Conservation (phyloP, 176 grass and related monocot genomes). For the Avena sativa region DNA sequence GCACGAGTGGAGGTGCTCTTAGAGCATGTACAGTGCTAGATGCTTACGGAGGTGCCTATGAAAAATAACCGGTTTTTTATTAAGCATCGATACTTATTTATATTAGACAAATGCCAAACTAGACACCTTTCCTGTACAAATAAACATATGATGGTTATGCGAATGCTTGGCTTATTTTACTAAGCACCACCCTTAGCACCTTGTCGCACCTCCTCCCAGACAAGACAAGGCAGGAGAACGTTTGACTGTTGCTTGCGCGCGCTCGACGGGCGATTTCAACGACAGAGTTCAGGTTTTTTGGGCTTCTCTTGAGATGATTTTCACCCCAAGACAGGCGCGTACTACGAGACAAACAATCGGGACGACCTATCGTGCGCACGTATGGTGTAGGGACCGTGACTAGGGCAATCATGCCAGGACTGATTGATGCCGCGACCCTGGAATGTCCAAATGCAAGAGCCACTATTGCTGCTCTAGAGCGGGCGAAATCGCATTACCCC, state of each 20-base stretch:
- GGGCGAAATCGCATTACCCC: not conserved
- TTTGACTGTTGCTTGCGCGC: not conserved
- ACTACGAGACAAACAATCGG: too few relatives aligned
- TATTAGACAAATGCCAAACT: too few relatives aligned
- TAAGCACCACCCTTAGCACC: too few relatives aligned
- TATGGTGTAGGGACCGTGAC: not conserved
- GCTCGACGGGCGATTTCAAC: not conserved
- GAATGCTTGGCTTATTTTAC: too few relatives aligned
- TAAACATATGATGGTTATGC: too few relatives aligned
- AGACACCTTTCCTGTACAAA: too few relatives aligned
- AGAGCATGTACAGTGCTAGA: too few relatives aligned
- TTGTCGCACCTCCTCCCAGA: not conserved
- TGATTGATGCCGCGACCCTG: not conserved
- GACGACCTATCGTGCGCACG: not conserved
- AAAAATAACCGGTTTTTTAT: too few relatives aligned
- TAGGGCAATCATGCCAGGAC: not conserved
- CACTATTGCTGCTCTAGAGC: too few relatives aligned
- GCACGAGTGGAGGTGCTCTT: too few relatives aligned
- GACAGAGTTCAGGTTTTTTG: not conserved
- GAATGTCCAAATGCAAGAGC: not conserved
- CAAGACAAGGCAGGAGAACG: not conserved
- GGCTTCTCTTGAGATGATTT: not conserved
- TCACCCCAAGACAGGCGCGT: not conserved
- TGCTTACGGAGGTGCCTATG: too few relatives aligned
- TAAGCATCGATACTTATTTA: too few relatives aligned